These are phyloP conservation scores for Serendipita sp. DNA, from an alignment of 1,284 basidiomycete species.

Conservation along the genomic window DNA sequence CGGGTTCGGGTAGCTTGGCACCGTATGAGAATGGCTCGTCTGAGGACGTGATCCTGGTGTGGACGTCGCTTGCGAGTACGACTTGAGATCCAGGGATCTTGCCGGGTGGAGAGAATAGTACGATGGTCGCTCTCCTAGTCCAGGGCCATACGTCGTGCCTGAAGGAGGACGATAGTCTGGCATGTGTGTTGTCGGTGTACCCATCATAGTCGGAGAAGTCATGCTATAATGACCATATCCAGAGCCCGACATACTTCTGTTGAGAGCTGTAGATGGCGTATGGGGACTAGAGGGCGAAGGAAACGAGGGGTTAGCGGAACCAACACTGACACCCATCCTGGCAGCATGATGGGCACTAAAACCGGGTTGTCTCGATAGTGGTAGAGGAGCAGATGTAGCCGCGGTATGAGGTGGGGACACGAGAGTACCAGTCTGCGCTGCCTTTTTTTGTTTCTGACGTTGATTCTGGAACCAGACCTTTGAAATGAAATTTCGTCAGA, in stretches of 20 bases:
- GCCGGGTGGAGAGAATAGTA: background rate
- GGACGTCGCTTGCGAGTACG: background rate
- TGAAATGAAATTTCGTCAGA: background rate
- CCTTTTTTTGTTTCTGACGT: constrained; percentile 5
- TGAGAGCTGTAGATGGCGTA: background rate
- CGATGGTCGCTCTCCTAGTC: too few species aligned
- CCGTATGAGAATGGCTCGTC: background rate
- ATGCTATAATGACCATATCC: background rate
- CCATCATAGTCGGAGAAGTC: background rate
- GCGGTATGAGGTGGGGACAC: background rate
- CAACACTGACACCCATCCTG: background rate
- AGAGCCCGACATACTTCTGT: too few species aligned
- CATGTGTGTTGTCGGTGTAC: background rate
- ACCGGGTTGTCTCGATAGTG: background rate
- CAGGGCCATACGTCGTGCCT: too few species aligned
- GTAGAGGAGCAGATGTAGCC: background rate
- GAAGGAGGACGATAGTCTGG: background rate
- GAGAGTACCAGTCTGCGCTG: background rate
- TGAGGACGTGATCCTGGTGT: background rate
- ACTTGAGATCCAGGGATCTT: background rate
- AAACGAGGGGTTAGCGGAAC: background rate
- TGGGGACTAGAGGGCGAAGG: background rate
- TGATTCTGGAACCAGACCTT: constrained; percentile 5
- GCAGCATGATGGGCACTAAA: constrained; percentile 1
- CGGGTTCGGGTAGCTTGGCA: background rate